phyloP scores from a whole-genome alignment of 208 protist genomes.

The Leptomonas pyrrhocoris region DNA sequence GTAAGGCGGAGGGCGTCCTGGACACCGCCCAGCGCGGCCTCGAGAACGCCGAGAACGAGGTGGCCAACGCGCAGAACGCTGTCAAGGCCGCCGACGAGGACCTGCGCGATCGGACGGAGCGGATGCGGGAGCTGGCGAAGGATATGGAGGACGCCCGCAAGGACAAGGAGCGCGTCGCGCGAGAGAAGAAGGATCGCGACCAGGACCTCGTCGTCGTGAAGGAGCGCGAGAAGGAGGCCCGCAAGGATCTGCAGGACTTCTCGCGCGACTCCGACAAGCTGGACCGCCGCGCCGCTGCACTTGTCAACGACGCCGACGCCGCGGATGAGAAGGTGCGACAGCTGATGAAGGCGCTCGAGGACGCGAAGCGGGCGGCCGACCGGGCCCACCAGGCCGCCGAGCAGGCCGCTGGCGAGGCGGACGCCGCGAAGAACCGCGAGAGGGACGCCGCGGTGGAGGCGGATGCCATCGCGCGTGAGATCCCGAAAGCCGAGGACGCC shows the following conservation, averaged over 20 bases:
- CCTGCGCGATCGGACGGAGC: constrained; percentile 79
- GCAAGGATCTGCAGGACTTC: constrained; percentile 75
- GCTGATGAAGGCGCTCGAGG: constrained; percentile 84
- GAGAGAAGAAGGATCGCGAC: constrained; percentile 87
- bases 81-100: constrained; percentile 74
- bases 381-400: constrained; percentile 70
- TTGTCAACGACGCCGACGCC: constrained; percentile 62
- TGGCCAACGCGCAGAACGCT: constrained; percentile 57
- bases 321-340: constrained; percentile 90
- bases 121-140: constrained; percentile 77
- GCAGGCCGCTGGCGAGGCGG: constrained; percentile 71
- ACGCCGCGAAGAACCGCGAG: constrained; percentile 63
- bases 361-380: constrained; percentile 79
- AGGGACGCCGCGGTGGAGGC: constrained; percentile 71
- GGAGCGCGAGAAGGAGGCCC: constrained; percentile 80
- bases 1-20: constrained; percentile 61
- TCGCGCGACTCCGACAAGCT: constrained; percentile 78
- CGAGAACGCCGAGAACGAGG: constrained; percentile 59
- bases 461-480: constrained; percentile 69
- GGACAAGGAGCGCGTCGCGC: constrained; percentile 73
- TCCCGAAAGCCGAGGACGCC: constrained; percentile 78
- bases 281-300: constrained; percentile 63
- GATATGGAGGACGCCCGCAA: constrained; percentile 84
- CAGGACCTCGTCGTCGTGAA: constrained; percentile 61
- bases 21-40: constrained; percentile 61